Conservation (phyloP, 1,284 basidiomycete species). For the Malassezia furfur region DNA sequence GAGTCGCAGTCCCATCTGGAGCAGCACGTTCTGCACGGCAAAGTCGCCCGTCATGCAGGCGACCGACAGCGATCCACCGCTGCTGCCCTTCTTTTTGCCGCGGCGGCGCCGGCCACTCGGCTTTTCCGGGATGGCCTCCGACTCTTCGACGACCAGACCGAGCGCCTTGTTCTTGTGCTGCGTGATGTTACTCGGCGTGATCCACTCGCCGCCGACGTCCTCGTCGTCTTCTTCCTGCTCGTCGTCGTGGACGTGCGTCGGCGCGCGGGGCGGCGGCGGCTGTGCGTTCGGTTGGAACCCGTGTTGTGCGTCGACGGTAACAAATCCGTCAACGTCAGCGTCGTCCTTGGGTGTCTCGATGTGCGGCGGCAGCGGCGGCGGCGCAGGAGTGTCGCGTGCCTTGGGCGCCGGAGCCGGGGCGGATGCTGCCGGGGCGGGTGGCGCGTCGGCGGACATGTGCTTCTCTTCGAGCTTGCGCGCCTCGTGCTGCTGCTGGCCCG, state of each 20-base stretch:
- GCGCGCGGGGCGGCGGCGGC: not conserved
- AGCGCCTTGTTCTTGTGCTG: constrained; percentile 80
- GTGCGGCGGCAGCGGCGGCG: not conserved
- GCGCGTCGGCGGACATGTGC: not conserved
- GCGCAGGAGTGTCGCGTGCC: not conserved
- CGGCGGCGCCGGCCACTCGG: constrained; percentile 4
- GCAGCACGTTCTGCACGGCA: constrained; percentile 93
- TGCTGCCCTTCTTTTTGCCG: constrained; percentile 15
- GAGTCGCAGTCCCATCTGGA: constrained; percentile 87
- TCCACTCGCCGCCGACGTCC: constrained; percentile 62
- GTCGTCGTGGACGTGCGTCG: not conserved
- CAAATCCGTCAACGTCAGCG: constrained; percentile 6
- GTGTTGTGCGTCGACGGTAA: not conserved
- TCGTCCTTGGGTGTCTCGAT: not conserved
- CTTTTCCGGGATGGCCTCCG: not conserved
- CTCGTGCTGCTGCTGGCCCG: constrained; percentile 32
- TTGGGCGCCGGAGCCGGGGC: not conserved
- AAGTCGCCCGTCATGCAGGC: constrained; percentile 81
- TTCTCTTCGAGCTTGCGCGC: constrained; percentile 12
- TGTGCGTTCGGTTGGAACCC: not conserved
- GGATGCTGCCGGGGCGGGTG: not conserved
- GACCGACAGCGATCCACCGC: constrained; percentile 30
- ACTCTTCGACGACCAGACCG: constrained; percentile 51
- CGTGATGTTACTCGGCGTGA: constrained; percentile 79
- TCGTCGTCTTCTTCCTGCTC: constrained; percentile 24